Base-by-base conservation (phyloP, 2,329 filamentous ascomycete genomes). In the Phaeosphaeriaceae sp. region DNA sequence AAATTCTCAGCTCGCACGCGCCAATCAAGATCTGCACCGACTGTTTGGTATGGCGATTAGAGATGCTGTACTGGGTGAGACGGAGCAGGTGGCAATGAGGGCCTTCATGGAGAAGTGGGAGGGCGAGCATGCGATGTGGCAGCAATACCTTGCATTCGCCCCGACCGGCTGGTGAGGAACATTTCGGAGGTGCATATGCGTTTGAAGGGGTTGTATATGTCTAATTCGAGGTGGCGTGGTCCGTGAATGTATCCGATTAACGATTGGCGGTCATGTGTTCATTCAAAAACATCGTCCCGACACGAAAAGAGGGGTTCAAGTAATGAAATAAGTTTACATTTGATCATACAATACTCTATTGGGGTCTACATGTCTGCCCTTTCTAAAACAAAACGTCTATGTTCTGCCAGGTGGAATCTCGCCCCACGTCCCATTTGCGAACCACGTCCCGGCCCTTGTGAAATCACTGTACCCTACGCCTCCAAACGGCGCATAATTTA, bases 381-480 rank as follows among this genome's bases (percentile, higher is more conserved):
- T 27, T 27, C 25, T 27, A 27, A 5, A 41, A 41, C 13, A 15
- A 15, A 41, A 41, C n/a, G n/a, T 44, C 41, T 47, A 60, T 22
- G 61, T 63, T 47, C 61, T 48, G 2, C 62, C 62, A 3, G 53
- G 48, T 27, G 69, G 67, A 20, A 71, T 67, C 24, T 63, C 69
- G 27, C 51, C 58, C 75, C 74, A 77, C 9, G 62, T 66, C 17
- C 74, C 74, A 56, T 76, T 70, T 9, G 59, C 45, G 53, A 59
- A 67, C 74, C 74, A 77, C 1, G 61, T 66, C 2, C 75, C 75
- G 2, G 75, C 68, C 27, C 58, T 65, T 1, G 75, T 77, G 45
- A 75, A 77, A 53, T 77, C 75, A 46, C 67, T 71, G 49, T 74
- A 75, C 15, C 50, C 49, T 6, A 75, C 60, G 9, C 65, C 61